Evolutionary conservation across 2,329 filamentous ascomycete species (phyloP).

Genomic region (Macroventuria anomochaeta): DNA sequence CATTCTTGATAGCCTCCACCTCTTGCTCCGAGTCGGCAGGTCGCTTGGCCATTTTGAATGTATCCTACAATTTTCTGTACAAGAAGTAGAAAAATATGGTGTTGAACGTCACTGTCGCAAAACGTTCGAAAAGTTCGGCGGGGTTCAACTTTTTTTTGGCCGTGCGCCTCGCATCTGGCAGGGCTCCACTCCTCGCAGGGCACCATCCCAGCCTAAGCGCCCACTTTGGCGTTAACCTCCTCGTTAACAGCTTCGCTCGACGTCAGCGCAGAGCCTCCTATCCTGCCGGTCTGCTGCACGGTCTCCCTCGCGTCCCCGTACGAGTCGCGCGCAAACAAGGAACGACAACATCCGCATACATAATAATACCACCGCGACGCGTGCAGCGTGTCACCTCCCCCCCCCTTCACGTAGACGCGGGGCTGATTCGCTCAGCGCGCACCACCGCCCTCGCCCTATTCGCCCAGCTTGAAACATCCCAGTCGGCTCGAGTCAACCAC

Average conservation of each 20-base stretch:
- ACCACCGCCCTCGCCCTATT: conserved; percentile 32
- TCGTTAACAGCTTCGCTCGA: neutral
- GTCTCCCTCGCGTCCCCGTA: conserved; percentile 16
- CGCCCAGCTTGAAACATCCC: conserved; percentile 26
- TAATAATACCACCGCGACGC: conserved; percentile 39
- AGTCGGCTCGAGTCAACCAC: conserved; percentile 26
- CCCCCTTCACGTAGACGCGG: conserved; percentile 33
- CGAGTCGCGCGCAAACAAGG: conserved; percentile 9
- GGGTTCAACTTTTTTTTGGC: neutral
- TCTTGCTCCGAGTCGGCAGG: conserved; percentile 60
- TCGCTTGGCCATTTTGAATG: conserved; percentile 65
- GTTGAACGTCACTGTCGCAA: conserved; percentile 5
- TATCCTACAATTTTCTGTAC: no score
- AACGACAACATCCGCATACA: no score
- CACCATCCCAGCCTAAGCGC: neutral
- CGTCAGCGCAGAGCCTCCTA: conserved; percentile 18
- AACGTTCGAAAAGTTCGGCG: conserved; percentile 6
- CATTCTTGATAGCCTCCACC: conserved; percentile 64
- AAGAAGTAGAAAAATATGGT: neutral
- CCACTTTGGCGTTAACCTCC: neutral
- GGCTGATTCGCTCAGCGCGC: conserved; percentile 31
- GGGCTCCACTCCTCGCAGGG: neutral
- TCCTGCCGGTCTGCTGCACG: conserved; percentile 7
- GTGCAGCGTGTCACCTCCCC: conserved; percentile 21
- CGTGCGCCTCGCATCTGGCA: neutral